Evolutionary conservation across 73 alveolate genomes (phyloP), one percentile per base, ranked within the genome.

Genomic region (Paraurostyla sp.): DNA sequence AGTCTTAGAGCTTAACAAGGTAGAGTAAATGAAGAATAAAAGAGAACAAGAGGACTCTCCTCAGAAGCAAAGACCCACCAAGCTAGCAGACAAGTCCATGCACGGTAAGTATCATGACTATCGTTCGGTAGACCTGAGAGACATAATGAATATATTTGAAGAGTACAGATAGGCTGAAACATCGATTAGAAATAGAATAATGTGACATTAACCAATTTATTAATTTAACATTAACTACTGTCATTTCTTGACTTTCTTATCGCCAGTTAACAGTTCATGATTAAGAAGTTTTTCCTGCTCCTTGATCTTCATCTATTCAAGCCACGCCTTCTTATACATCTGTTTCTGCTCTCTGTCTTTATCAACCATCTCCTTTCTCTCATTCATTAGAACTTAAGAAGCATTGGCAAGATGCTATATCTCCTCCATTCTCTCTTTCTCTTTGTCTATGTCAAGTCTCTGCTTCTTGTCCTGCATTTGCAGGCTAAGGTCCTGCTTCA

Each of bases 51-150:
- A 18, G 41, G 82, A 38, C 52, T 1, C 7, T 9, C 42, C 30
- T 50, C 16, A 62, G 29, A 35, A 62, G 86, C 2, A 11, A 20
- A 45, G 25, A 65, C 3, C 22, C 2, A n/a, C 65, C 11, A 69
- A 69, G 65, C 38, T 69, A 32, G 84, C 84, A 20, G 84, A 69
- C 29, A 69, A 69, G 22, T 69, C 84, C 9, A 69, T 69, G 65
- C 62, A 69, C 23, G 84, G 84, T 4, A 69, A 69, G 40, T 69
- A 11, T 41, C 84, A 69, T 45, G 86, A 73, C 46, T 73, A n/a
- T 36, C 41, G 33, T 16, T 46, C 43, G 18, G 86, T 73, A 7
- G 86, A 73, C 41, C 22, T 73, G 51, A 40, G 71, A 46, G 86
- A 73, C 32, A 49, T 73, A 13, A 16, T 73, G 0, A 73, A 49